These are phyloP conservation scores for Cyclotella baltica DNA, from an alignment of 108 stramenopile genomes.

Conservation along the genomic window DNA sequence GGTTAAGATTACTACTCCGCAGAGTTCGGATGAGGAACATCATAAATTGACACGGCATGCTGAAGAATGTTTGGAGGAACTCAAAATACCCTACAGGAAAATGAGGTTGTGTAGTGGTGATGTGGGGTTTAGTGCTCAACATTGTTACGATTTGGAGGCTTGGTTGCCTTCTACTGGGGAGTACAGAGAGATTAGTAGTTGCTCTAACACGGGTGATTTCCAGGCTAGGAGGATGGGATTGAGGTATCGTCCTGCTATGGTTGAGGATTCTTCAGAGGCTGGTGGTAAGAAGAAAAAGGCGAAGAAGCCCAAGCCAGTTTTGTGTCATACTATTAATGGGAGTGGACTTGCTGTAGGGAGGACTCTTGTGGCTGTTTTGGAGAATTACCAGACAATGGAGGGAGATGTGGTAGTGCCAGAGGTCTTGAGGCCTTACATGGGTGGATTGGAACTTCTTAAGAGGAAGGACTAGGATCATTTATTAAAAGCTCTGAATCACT, in stretches of 20 bases:
- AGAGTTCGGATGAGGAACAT: slow-evolving; percentile 84
- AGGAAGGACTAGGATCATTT: slow-evolving; percentile 20
- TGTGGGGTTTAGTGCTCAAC: slow-evolving; percentile 92
- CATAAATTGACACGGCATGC: slow-evolving; percentile 89
- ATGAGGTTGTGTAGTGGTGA: slow-evolving; percentile 96
- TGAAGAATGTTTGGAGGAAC: slow-evolving; percentile 82
- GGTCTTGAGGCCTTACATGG: slow-evolving; percentile 94
- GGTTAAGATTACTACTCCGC: slow-evolving; percentile 92
- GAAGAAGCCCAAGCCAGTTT: slow-evolving; percentile 84
- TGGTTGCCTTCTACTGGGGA: slow-evolving; percentile 95
- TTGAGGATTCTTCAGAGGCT: slow-evolving; percentile 27
- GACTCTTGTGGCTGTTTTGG: slow-evolving; percentile 95
- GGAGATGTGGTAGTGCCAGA: slow-evolving; percentile 90
- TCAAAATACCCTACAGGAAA: slow-evolving; percentile 94
- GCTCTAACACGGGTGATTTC: slow-evolving; percentile 96
- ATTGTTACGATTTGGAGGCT: slow-evolving; percentile 98
- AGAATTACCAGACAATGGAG: slow-evolving; percentile 96
- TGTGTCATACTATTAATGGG: slow-evolving; percentile 98
- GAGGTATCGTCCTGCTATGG: slow-evolving; percentile 83
- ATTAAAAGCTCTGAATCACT: no score
- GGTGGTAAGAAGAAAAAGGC: slow-evolving; percentile 72
- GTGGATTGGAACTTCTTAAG: slow-evolving; percentile 79
- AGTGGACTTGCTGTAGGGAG: slow-evolving; percentile 97
- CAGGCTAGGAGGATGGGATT: slow-evolving; percentile 96
- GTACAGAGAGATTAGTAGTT: slow-evolving; percentile 96